Evolutionary conservation across 306 rosid species (phyloP).

Genomic region (Pterocarpus macrocarpus): DNA sequence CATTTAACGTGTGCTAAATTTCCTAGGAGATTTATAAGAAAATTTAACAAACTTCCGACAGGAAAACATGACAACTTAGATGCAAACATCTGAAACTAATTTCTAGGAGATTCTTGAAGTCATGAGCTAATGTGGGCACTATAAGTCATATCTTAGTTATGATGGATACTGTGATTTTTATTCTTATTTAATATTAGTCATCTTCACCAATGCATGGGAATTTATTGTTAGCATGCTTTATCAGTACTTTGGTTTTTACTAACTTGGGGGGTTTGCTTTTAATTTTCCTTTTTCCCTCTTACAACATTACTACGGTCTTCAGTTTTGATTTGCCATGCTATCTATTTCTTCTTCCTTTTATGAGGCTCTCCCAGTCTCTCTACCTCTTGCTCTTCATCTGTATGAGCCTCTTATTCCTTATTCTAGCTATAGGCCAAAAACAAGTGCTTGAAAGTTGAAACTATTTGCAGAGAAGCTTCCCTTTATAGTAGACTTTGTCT

Average conservation of each 20-base stretch:
- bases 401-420: slow-evolving; percentile 13
- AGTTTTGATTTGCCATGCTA: slow-evolving; percentile 8
- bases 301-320: background rate
- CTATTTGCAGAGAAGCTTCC: slow-evolving; percentile 6
- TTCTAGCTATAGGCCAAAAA: background rate
- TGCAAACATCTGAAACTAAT: slow-evolving; percentile 15
- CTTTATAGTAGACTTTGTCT: background rate
- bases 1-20: background rate
- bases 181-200: slow-evolving; percentile 20
- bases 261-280: slow-evolving; percentile 1
- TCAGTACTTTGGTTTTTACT: slow-evolving; percentile 15
- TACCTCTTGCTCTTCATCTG: background rate
- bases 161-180: background rate
- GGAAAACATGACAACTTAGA: background rate
- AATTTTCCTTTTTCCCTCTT: background rate
- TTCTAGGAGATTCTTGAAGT: slow-evolving; percentile 12
- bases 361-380: background rate
- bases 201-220: background rate
- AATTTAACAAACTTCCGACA: background rate
- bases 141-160: background rate
- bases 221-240: background rate
- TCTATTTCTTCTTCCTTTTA: background rate
- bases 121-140: background rate
- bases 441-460: background rate
- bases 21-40: slow-evolving; percentile 13